These are phyloP conservation scores for Gonapodya sp. DNA, from an alignment of 192 early-diverging fungal genomes.

Conservation along the genomic window DNA sequence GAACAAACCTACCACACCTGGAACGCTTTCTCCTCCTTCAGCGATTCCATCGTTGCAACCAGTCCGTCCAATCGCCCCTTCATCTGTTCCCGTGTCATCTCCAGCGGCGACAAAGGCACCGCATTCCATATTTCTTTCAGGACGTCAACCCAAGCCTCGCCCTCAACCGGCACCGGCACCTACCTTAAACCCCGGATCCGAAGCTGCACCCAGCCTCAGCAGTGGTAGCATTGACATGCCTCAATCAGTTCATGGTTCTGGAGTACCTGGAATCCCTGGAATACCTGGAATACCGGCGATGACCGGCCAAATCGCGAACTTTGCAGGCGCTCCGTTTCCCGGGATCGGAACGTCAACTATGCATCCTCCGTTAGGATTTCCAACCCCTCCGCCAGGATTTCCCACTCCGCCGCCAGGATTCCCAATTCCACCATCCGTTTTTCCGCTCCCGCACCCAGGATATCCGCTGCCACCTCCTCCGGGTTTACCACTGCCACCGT, in stretches of 20 bases:
- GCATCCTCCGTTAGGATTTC: not conserved
- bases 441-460: not conserved
- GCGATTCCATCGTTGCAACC: not conserved
- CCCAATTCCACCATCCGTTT: not conserved
- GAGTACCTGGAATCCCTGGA: no score
- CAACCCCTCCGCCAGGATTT: not conserved
- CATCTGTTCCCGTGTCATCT: not conserved
- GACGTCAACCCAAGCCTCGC: not conserved
- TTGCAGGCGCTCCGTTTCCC: no score
- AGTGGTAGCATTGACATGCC: no score
- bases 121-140: not conserved
- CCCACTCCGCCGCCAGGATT: not conserved
- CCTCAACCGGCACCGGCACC: not conserved
- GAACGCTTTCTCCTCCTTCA: not conserved
- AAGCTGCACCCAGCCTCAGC: no score
- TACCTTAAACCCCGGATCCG: no score
- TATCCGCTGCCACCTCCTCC: not conserved
- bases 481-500: not conserved
- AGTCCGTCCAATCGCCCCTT: not conserved
- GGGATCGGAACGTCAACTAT: no score
- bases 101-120: not conserved
- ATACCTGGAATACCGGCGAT: no score
- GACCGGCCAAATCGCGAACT: no score
- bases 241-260: no score
- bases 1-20: not conserved